Percentiles rank a stretch among this genome's conserved stretches.
phyloP scores from a whole-genome alignment of 2,329 filamentous ascomycete species.

The Fusarium scirpi region DNA sequence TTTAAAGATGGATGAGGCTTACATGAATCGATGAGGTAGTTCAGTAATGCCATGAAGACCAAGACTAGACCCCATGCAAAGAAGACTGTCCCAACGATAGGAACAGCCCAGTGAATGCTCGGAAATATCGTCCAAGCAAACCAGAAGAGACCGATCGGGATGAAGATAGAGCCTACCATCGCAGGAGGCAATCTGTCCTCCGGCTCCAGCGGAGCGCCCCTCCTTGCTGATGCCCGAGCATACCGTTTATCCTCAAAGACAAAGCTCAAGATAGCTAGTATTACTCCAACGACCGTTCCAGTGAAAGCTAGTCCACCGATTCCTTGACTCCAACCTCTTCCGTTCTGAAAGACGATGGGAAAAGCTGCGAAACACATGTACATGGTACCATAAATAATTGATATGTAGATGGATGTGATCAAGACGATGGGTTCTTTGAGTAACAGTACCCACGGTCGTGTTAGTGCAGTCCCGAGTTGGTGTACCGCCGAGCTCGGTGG shows the following conservation, averaged over 20 bases:
- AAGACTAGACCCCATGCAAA: conserved; percentile 22
- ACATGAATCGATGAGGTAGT: conserved; percentile 29
- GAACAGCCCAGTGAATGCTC: conserved; percentile 9
- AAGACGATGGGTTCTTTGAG: conserved; percentile 78
- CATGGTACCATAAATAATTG: conserved; percentile 54
- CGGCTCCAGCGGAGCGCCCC: neutral
- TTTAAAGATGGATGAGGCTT: too few relatives aligned
- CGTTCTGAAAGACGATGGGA: conserved; percentile 26
- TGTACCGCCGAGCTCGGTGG: conserved; percentile 52
- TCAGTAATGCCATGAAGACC: conserved; percentile 19
- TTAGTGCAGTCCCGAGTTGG: conserved; percentile 57
- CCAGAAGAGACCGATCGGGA: conserved; percentile 20
- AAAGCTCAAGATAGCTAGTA: neutral
- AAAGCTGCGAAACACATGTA: conserved; percentile 34
- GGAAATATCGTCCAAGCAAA: conserved; percentile 24
- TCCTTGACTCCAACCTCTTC: conserved; percentile 21
- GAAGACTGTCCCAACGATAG: conserved; percentile 2
- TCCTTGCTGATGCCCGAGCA: neutral
- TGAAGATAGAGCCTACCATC: conserved; percentile 14
- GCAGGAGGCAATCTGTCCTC: conserved; percentile 12
- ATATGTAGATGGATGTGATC: conserved; percentile 72
- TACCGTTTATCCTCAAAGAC: conserved; percentile 15
- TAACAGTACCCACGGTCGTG: conserved; percentile 74
- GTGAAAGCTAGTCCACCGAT: conserved; percentile 13
- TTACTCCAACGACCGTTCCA: conserved; percentile 12